Evolutionary conservation across 2,329 filamentous ascomycete genomes (phyloP).

Genomic region (Fusarium poae): DNA sequence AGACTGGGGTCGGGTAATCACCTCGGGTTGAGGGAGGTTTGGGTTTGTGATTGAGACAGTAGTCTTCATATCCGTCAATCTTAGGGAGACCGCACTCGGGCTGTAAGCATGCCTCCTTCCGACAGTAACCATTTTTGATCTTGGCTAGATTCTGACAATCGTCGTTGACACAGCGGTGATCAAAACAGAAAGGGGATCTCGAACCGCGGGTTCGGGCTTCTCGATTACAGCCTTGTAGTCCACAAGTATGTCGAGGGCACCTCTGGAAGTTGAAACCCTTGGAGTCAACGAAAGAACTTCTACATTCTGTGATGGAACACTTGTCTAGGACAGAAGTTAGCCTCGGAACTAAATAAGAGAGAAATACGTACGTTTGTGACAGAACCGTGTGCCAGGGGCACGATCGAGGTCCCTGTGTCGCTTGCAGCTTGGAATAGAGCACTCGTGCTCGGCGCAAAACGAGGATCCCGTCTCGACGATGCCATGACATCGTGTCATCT

Average conservation of each 20-base stretch:
- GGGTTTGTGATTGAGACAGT: not conserved
- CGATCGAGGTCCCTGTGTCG: conserved; percentile 13
- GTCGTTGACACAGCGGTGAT: conserved; percentile 24
- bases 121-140: conserved; percentile 17
- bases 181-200: conserved; percentile 19
- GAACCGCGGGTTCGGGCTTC: not conserved
- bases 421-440: conserved; percentile 11
- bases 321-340: conserved; percentile 33
- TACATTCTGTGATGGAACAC: conserved; percentile 19
- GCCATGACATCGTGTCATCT: conserved; percentile 18
- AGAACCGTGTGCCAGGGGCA: conserved; percentile 14
- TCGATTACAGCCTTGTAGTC: not conserved
- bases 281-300: not conserved
- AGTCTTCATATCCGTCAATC: not conserved
- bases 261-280: not conserved
- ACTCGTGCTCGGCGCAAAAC: conserved; percentile 34
- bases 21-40: rapidly evolving
- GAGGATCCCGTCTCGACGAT: conserved; percentile 1
- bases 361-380: conserved; percentile 24
- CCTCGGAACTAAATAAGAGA: rapidly evolving
- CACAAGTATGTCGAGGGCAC: conserved; percentile 17
- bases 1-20: not conserved
- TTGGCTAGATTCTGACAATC: conserved; percentile 15
- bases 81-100: not conserved
- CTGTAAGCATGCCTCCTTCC: not conserved